Base-by-base conservation (phyloP, 1,284 basidiomycete genomes). In the Ustilago loliicola region DNA sequence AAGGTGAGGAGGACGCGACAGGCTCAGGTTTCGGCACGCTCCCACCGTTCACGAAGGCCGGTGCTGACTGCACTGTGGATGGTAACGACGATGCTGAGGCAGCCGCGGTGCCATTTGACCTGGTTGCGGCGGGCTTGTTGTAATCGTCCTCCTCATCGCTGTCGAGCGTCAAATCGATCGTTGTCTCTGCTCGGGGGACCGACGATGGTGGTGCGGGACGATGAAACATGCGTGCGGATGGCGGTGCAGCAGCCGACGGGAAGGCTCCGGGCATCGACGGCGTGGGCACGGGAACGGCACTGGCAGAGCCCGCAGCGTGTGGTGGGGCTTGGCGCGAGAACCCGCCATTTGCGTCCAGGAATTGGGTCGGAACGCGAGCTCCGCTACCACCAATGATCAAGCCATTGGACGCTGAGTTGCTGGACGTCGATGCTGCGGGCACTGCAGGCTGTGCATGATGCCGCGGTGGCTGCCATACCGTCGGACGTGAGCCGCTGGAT, bases 351-450 rank as follows among this genome's bases (percentile, higher is more conserved):
- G 40, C 38, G 38, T 81, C 77, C 34, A 81, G 66, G 45, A 83
- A 78, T 30, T 72, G 65, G 9, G 77, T 83, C 1, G 81, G 81
- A 2, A 83, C 81, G 27, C 81, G 72, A 21, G 81, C 81, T 15
- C 81, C 81, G 53, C 80, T 81, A 27, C 81, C 81, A 6, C 78
- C 71, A 11, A 83, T 69, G 55, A 80, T 45, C n/a, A 78, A 19
- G 32, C 61, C 50, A 32, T 55, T 61, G 1, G 30, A 19, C 0
- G 40, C 36, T 4, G 50, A 34, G 11, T n/a, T 25, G 9, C 25
- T 47, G 17, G 55, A 42, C 32, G 29, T 23, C 29, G 57, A 17
- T 29, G 62, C 13, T 15, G 60, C 50, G 7, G 61, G 21, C 17
- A 32, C 25, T 3, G 23, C 10, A 42, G n/a, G 6, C 15, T 56